These are phyloP conservation scores for Trichophyton simii DNA, from an alignment of 2,329 filamentous ascomycete species.

Conservation along the genomic window DNA sequence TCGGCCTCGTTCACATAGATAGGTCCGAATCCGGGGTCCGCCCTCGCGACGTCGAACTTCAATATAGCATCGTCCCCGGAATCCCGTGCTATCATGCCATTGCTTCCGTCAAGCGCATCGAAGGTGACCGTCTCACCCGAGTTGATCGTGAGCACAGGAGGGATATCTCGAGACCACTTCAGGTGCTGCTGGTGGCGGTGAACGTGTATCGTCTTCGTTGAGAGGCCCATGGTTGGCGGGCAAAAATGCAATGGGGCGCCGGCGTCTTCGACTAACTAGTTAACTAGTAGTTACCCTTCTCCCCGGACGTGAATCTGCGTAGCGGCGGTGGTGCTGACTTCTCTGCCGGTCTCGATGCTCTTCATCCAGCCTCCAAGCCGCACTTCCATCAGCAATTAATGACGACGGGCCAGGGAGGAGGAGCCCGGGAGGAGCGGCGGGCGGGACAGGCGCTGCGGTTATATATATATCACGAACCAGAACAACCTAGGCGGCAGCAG, in stretches of 20 bases:
- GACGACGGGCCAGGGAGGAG: background rate
- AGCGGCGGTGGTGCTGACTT: background rate
- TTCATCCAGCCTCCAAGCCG: background rate
- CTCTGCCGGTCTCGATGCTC: background rate
- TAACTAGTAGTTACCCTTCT: background rate
- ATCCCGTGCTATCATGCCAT: conserved; percentile 37
- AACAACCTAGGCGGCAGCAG: background rate
- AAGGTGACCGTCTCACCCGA: conserved; percentile 39
- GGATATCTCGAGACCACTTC: conserved; percentile 38
- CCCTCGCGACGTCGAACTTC: conserved; percentile 30
- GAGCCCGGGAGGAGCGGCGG: background rate
- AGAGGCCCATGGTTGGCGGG: conserved; percentile 13
- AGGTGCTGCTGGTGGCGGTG: conserved; percentile 30
- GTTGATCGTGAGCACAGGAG: conserved; percentile 36
- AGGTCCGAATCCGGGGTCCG: conserved; percentile 42
- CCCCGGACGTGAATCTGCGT: background rate
- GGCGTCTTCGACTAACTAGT: background rate
- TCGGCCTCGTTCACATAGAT: conserved; percentile 38
- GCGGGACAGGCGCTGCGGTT: background rate
- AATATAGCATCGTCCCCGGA: conserved; percentile 31
- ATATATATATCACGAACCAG: too few species aligned
- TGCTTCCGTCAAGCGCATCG: conserved; percentile 39
- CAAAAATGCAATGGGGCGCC: too few species aligned
- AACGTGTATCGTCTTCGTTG: conserved; percentile 24
- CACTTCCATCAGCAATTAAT: background rate